Percentiles rank a stretch among this genome's conserved stretches.
Evolutionary conservation across 345 rosid genomes (phyloP).

Genomic region (Kernera saxatilis): DNA sequence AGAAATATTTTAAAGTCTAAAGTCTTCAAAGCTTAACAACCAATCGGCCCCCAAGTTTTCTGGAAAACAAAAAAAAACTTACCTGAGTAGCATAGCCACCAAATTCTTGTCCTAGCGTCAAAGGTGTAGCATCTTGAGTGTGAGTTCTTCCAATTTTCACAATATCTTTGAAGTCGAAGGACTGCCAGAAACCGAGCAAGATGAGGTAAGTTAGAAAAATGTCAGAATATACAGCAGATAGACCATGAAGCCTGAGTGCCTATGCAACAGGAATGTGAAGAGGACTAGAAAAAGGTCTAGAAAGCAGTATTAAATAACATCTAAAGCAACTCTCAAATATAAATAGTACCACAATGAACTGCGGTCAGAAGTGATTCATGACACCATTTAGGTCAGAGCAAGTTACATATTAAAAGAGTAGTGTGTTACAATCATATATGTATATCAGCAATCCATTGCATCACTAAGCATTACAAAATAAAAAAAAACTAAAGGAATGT

Average conservation of each 20-base stretch:
- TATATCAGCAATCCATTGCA: background rate
- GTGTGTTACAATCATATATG: background rate
- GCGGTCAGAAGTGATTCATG: background rate
- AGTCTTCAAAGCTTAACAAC: too few relatives aligned
- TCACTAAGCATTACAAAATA: background rate
- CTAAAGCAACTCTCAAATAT: background rate
- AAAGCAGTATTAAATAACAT: background rate
- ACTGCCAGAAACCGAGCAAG: conserved; percentile 33
- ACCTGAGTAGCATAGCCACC: conserved; percentile 97
- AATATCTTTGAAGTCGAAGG: conserved; percentile 73
- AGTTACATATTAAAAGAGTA: background rate
- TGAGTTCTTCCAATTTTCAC: conserved; percentile 96
- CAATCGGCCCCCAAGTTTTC: too few relatives aligned
- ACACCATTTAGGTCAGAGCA: background rate
- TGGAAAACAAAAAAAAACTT: conserved; percentile 18
- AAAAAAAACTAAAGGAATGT: background rate
- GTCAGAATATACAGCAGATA: background rate
- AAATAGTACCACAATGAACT: background rate
- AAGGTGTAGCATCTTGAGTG: conserved; percentile 98
- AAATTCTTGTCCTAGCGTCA: conserved; percentile 96
- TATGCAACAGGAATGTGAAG: background rate
- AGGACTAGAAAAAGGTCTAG: background rate
- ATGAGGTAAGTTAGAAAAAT: background rate
- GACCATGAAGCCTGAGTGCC: background rate
- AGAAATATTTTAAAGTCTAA: too few relatives aligned